Evolutionary conservation across 768 basidiomycete genomes (phyloP).

Genomic region (Boletus coccyginus): DNA sequence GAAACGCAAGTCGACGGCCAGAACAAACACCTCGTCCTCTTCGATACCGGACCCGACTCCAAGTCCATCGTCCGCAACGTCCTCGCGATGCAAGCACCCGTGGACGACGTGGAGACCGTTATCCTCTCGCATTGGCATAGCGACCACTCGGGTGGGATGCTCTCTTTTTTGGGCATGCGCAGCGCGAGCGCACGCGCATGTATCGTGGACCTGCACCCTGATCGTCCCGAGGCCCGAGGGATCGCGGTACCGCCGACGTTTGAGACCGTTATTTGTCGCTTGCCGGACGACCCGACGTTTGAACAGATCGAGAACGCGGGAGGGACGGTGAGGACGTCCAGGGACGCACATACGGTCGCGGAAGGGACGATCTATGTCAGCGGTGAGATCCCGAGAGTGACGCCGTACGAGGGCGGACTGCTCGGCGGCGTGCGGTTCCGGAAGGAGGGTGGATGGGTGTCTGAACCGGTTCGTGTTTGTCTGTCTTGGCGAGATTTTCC

Average conservation of each 20-base stretch:
- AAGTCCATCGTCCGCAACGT: conserved; percentile 72
- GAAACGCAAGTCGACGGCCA: conserved; percentile 54
- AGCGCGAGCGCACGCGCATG: conserved; percentile 31
- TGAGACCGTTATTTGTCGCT: conserved; percentile 53
- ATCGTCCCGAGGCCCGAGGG: conserved; percentile 69
- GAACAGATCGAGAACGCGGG: conserved; percentile 55
- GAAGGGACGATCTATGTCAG: conserved; percentile 69
- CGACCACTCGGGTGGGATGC: conserved; percentile 72
- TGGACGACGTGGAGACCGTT: conserved; percentile 56
- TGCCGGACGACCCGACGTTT: conserved; percentile 73
- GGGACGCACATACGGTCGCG: conserved; percentile 63
- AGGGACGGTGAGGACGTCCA: conserved; percentile 54
- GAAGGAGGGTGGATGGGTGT: conserved; percentile 41
- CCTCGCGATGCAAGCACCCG: conserved; percentile 52
- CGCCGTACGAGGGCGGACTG: conserved; percentile 65
- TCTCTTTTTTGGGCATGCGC: conserved; percentile 57
- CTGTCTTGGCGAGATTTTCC: not conserved
- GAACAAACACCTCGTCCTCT: conserved; percentile 54
- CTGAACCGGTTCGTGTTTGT: conserved; percentile 47
- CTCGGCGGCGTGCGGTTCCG: conserved; percentile 66
- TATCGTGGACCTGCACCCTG: conserved; percentile 73
- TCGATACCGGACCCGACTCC: conserved; percentile 84
- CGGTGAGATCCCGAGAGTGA: conserved; percentile 74
- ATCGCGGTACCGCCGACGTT: conserved; percentile 63
- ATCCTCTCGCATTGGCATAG: conserved; percentile 81